Base-by-base conservation (phyloP, 257 asterid genomes). In the Plantago elongata region DNA sequence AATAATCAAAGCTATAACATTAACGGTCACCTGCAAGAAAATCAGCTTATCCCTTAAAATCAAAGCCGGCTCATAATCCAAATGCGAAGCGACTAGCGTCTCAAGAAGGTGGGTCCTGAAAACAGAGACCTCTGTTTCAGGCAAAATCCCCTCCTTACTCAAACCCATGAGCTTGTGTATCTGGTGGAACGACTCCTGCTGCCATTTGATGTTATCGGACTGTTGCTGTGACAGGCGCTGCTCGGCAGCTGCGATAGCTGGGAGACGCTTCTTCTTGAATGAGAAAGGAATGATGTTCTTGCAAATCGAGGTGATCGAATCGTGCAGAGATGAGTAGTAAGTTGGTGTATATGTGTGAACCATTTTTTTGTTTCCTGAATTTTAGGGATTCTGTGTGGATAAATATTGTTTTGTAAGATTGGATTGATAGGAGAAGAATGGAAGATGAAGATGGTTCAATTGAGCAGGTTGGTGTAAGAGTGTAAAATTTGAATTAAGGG, bases 191-290 rank as follows among this genome's bases (percentile, higher is more conserved):
- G 96, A 83, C 18, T 92, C 97, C 63, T 92, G 99, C 87, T 92
- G 97, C 97, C 99, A 92, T 73, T 89, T 89, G 54, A 92, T 72
- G 74, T 86, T 85, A 57, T 86, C 99, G 7, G 97, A 81, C 64
- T 89, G 99, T 80, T 84, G 96, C 79, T 84, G 82, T 45, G 89
- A 78, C 13, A 75, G 83, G 37, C 77, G 84, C 69, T 86, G 88
- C 86, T 92, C 99, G 7, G 99, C 99, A 0, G 97, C 99, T 1
- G 79, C 89, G 6, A 92, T 89, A 0, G 96, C 99, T 3, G 97
- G 86, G 27, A 92, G 60, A 63, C 88, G 78, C 83, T 69, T 72
- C 76, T 92, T 92, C 88, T 80, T 92, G 87, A 86, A 88, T 37
- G 98, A 77, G 45, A 88, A 88, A 0, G 97, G 99, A 18, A 92